These are phyloP conservation scores for Trapa incisa DNA, from an alignment of 345 rosid species.

Conservation along the genomic window DNA sequence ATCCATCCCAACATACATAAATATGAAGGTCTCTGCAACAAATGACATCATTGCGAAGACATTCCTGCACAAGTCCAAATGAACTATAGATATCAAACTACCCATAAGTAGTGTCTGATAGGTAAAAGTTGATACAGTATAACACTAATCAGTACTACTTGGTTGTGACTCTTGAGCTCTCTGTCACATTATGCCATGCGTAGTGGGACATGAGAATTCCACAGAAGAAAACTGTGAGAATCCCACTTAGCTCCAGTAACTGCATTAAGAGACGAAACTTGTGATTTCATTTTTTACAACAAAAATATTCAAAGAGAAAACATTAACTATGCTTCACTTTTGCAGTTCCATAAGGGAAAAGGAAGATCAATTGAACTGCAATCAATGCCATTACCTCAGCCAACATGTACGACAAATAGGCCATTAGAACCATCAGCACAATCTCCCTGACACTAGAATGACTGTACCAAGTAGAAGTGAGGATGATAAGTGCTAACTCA, in stretches of 20 bases:
- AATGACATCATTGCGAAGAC: conserved; percentile 81
- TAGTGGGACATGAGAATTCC: conserved; percentile 84
- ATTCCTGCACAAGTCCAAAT: conserved; percentile 33
- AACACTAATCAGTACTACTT: conserved; percentile 25
- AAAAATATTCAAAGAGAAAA: neutral
- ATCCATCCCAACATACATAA: conserved; percentile 90
- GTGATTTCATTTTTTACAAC: neutral
- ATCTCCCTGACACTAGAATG: conserved; percentile 74
- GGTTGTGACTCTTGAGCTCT: conserved; percentile 68
- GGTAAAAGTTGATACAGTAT: neutral
- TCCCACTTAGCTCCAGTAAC: conserved; percentile 76
- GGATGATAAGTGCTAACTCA: neutral
- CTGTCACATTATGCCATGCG: conserved; percentile 66
- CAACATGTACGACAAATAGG: conserved; percentile 71
- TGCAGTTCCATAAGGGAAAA: neutral
- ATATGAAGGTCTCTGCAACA: conserved; percentile 78
- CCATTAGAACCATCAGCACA: conserved; percentile 67
- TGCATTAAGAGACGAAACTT: conserved; percentile 20
- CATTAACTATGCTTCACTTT: neutral
- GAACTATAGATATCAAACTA: neutral
- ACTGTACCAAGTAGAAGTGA: conserved; percentile 22
- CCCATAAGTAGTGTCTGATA: neutral
- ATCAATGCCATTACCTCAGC: conserved; percentile 49
- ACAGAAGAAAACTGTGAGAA: conserved; percentile 85
- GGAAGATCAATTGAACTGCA: neutral